Percentiles rank a stretch among this genome's conserved stretches.
phyloP scores from a whole-genome alignment of 164 flowering plant genomes.

The Vitis labrusca region DNA sequence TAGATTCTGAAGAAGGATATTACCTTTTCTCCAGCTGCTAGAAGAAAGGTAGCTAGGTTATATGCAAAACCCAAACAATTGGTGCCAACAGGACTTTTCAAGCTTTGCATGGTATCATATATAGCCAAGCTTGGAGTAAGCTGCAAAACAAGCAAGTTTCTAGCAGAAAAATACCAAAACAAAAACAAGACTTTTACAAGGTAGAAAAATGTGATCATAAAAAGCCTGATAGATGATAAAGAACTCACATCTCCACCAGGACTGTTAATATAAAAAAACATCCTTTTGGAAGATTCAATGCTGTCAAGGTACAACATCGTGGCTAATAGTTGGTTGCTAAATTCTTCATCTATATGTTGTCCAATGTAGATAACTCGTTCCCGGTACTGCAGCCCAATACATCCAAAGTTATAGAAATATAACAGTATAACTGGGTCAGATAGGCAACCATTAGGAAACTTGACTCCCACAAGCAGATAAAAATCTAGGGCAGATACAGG shows the following conservation, averaged over 20 bases:
- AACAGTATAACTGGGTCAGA: neutral
- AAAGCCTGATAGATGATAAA: constrained; percentile 4
- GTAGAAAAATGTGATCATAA: neutral
- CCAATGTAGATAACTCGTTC: constrained; percentile 86
- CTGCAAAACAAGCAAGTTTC: constrained; percentile 43
- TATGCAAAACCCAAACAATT: constrained; percentile 72
- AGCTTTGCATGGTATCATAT: constrained; percentile 86
- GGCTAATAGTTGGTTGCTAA: constrained; percentile 78
- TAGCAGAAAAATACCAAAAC: neutral
- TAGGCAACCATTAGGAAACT: neutral
- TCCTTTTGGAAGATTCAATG: constrained; percentile 55
- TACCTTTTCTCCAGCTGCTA: constrained; percentile 96
- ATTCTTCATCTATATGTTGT: constrained; percentile 72
- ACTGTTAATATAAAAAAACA: constrained; percentile 67
- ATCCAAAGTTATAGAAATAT: neutral
- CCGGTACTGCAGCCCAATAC: constrained; percentile 63
- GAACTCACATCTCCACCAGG: constrained; percentile 96
- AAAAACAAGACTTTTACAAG: neutral
- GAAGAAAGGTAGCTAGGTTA: constrained; percentile 75
- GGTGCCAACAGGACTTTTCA: constrained; percentile 81
- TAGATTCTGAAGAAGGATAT: neutral
- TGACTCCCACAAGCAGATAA: neutral
- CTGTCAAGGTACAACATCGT: constrained; percentile 95
- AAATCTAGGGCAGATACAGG: neutral
- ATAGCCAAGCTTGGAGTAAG: constrained; percentile 81